phyloP scores from a whole-genome alignment of 768 basidiomycete genomes.

The Omphalotus guepiniiformis region DNA sequence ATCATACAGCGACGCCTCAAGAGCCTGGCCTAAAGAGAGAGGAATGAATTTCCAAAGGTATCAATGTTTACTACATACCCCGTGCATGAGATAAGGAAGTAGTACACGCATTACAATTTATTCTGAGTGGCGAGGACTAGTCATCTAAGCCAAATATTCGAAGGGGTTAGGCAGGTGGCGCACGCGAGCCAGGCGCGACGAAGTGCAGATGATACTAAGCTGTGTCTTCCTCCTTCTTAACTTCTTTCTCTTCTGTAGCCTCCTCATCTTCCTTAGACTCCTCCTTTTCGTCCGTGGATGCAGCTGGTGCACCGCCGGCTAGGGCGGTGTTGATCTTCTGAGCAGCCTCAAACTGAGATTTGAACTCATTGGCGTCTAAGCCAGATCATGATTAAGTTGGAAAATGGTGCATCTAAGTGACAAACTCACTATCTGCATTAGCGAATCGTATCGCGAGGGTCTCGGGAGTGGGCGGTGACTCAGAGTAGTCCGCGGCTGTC shows the following conservation, averaged over 20 bases:
- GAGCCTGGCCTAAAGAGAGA: no score
- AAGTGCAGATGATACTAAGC: no score
- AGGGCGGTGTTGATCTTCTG: slow-evolving; percentile 63
- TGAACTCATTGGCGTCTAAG: slow-evolving; percentile 83
- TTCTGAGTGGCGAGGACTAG: no score
- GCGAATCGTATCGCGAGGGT: slow-evolving; percentile 98
- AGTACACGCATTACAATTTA: no score
- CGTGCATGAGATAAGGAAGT: no score
- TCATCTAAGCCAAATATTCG: no score
- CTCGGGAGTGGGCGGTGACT: slow-evolving; percentile 84
- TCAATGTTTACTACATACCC: no score
- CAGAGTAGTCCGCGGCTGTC: slow-evolving; percentile 92
- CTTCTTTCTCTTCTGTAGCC: slow-evolving; percentile 23
- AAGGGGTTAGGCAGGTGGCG: no score
- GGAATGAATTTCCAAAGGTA: no score
- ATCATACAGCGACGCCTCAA: no score
- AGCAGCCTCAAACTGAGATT: slow-evolving; percentile 82
- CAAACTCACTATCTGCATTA: slow-evolving; percentile 83
- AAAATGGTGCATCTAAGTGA: slow-evolving; percentile 1
- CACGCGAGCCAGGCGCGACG: no score
- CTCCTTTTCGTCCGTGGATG: slow-evolving; percentile 25
- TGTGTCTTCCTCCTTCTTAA: slow-evolving; percentile 15
- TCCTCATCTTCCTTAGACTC: slow-evolving; percentile 24
- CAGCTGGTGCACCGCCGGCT: slow-evolving; percentile 15
- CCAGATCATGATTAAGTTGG: slow-evolving; percentile 4